Percentiles rank a stretch among this genome's conserved stretches.
phyloP scores from a whole-genome alignment of 2,329 filamentous ascomycete species.

The Bipolaris bicolor region DNA sequence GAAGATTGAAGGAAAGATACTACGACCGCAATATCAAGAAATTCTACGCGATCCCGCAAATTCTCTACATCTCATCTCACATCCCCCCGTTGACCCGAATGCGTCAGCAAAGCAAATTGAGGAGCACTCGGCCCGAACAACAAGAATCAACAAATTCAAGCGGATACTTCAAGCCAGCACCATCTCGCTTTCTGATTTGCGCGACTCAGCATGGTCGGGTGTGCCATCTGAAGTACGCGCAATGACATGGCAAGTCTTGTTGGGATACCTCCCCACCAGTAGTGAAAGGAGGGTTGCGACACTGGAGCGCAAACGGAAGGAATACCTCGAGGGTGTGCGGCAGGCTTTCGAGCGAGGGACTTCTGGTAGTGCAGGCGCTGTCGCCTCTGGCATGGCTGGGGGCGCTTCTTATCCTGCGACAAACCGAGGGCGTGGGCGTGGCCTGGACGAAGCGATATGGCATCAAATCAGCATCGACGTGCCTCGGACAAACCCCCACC shows the following conservation, averaged over 20 bases:
- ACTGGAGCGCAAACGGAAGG: conserved; percentile 91
- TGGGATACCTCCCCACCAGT: conserved; percentile 96
- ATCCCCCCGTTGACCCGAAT: conserved; percentile 74
- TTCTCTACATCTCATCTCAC: conserved; percentile 89
- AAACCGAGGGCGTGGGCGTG: conserved; percentile 69
- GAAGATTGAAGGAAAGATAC: conserved; percentile 91
- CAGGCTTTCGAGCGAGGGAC: conserved; percentile 67
- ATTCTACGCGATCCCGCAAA: conserved; percentile 87
- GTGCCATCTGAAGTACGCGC: conserved; percentile 93
- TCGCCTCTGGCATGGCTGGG: conserved; percentile 62
- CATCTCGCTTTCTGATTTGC: conserved; percentile 82
- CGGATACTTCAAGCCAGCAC: conserved; percentile 90
- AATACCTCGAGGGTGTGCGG: conserved; percentile 90
- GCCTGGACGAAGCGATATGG: conserved; percentile 96
- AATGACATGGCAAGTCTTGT: conserved; percentile 97
- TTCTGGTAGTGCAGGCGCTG: conserved; percentile 45
- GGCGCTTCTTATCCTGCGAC: conserved; percentile 50
- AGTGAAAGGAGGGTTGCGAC: conserved; percentile 90
- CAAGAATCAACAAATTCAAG: conserved; percentile 98
- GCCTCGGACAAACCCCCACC: conserved; percentile 92
- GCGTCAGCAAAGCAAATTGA: conserved; percentile 85
- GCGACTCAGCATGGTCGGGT: conserved; percentile 90
- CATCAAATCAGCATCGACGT: conserved; percentile 99
- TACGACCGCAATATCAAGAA: conserved; percentile 97
- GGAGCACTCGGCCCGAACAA: conserved; percentile 83